phyloP scores from a whole-genome alignment of 2,329 filamentous ascomycete species.

The Polychaeton citri region DNA sequence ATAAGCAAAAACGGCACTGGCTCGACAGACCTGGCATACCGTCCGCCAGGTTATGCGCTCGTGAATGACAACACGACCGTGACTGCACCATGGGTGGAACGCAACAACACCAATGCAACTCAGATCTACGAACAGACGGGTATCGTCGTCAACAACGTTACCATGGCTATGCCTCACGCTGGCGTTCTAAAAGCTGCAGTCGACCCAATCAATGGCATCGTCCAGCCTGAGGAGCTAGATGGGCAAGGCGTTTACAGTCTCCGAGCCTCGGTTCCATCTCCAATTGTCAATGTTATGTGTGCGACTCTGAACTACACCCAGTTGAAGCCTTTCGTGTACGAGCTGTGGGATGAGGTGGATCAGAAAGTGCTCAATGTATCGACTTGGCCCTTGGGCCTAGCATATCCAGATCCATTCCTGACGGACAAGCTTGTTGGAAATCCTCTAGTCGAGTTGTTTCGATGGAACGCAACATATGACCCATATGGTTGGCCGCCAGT shows the following conservation, averaged over 20 bases:
- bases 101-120: constrained; percentile 44
- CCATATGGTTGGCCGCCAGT: constrained; percentile 22
- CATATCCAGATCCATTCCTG: constrained; percentile 8
- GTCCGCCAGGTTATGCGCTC: constrained; percentile 49
- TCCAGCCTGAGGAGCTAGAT: constrained; percentile 49
- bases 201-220: constrained; percentile 48
- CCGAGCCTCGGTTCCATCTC: constrained; percentile 55
- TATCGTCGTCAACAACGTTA: constrained; percentile 61
- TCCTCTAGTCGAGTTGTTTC: constrained; percentile 54
- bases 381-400: constrained; percentile 4
- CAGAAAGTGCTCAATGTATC: constrained; percentile 1
- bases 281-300: constrained; percentile 60
- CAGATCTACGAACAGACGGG: constrained; percentile 35
- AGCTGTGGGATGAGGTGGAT: constrained; percentile 38
- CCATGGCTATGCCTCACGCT: constrained; percentile 63
- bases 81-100: constrained; percentile 54
- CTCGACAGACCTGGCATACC: constrained; percentile 27
- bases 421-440: constrained; percentile 3
- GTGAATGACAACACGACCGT: constrained; percentile 63
- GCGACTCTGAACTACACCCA: constrained; percentile 49
- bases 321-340: constrained; percentile 51
- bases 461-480: constrained; percentile 44
- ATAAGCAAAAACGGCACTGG: constrained; percentile 33
- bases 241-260: constrained; percentile 58
- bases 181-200: constrained; percentile 53